Base-by-base conservation (phyloP, 495 filamentous ascomycete genomes). In the Penicillium angulare region DNA sequence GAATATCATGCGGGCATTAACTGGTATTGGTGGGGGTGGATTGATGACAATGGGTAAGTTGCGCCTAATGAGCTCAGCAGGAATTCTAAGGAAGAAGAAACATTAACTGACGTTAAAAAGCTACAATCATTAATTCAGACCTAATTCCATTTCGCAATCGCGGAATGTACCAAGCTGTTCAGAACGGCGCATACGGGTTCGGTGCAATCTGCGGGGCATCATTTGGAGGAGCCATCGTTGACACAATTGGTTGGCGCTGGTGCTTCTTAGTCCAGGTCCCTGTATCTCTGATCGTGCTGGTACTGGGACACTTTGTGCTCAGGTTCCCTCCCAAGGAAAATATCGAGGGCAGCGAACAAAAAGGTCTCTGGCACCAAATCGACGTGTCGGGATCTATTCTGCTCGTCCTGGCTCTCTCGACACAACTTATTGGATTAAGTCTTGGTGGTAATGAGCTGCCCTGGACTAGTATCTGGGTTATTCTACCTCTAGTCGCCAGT, bases 1-100 rank as follows among this genome's bases (percentile, higher is more conserved):
- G 64, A 92, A 96, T 42, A 57, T 87, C 2, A 92, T 92, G 42
- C 71, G 92, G 13, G 85, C 93, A 2, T 64, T 96, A 8, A 89
- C 90, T 4, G 83, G 82, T 0, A 77, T 85, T 49, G 83, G 81
- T 4, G 83, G 81, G 3, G 79, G 80, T 0, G 80, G 79, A 2
- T 56, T 84, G 32, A 83, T 84, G 75, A 82, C 81, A 0, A 82
- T 83, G 79, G 80, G 77, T 79, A 61, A 52, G 71, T 66, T 9
- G 13, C 13, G 27, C 8, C n/a, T 31, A 31, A 31, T 9, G 2
- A 15, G 12, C 8, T 15, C 17, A 5, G n/a, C 1, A 29, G 7
- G 31, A 16, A 5, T 6, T 21, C 7, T 16, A 5, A 10, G 22
- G 2, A 24, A 16, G 16, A 26, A 16, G 17, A 5, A 10, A n/a